Base-by-base conservation (phyloP, 2,329 filamentous ascomycete genomes). In the Diplocarpon mali region DNA sequence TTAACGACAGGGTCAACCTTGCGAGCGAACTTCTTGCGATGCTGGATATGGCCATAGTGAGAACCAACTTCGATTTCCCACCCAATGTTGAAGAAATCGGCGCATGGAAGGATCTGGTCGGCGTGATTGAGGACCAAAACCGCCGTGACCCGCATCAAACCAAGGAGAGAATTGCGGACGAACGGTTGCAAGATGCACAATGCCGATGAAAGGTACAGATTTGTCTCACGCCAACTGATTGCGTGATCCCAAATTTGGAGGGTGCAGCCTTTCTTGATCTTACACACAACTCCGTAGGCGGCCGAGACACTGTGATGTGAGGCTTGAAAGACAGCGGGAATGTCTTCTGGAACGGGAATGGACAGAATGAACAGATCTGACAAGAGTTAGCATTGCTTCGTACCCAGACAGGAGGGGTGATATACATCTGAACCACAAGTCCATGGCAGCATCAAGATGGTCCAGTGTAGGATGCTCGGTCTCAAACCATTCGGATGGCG, bases 1-100 rank as follows among this genome's bases (percentile, higher is more conserved):
- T 81, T 81, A 51, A 80, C 75, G 30, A 81, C 75, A 1, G 77
- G 76, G 50, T 80, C 76, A 35, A 81, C 73, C 56, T 78, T 78
- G 41, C 75, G 68, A 10, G 42, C 46, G 30, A 38, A 79, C 8
- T 67, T 65, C 46, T 75, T 75, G 48, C 73, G 69, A 54, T 76
- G 74, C 44, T 72, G 69, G 34, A 78, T 66, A 13, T 65, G 65
- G 14, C 76, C 75, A 52, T 76, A 69, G 44, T 69, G 68, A 11
- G 73, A 78, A 32, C 76, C 76, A 20, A 79, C 72, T 53, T 80
- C 76, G 3, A 73, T 67, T 53, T 80, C 76, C 76, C 76, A 80
- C 40, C 72, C 74, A 1, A 76, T 76, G 53, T 79, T 80, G 62
- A 78, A 80, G 59, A 78, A 75, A 51, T 77, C 75, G 34, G 69